Evolutionary conservation across 129 eudicot genomes (phyloP), one percentile per base, ranked within the genome.

Genomic region (Tagetes erecta): DNA sequence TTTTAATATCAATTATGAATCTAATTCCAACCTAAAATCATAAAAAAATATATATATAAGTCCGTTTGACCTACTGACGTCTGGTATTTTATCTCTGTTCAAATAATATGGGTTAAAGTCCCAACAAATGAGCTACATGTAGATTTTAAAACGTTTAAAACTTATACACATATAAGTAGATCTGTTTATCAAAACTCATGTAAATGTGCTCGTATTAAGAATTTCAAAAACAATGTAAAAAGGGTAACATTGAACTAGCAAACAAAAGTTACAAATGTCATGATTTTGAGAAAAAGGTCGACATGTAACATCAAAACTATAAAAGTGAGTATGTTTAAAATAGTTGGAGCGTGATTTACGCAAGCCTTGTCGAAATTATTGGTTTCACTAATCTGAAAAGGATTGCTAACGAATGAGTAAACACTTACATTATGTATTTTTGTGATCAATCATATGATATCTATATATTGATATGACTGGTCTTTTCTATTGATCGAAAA

Each of bases 1-100:
- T 65, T 14, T 7, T 3, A 40, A 40, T 37, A 64, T 64, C 45
- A 64, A 38, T 64, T 62, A 7, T 64, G 45, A 64, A 64, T 64
- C 70, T 13, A 6, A 64, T 64, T 40, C 47, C 69, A 67, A 42
- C 3, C 47, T 5, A 50, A 50, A 50, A 4, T 13, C 13, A 50
- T 27, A 40, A 3, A 40, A 4, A 40, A 3, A 39, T 39, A 40
- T 40, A 6, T 40, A 40, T 20, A 20, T 20, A 20, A 20, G 27
- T 20, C 27, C 27, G 27, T 20, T 20, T 20, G 27, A 20, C 27
- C 27, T 20, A 20, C 27, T 20, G 27, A 20, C 27, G 27, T 20
- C 27, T 20, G 27, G 27, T 20, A 20, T 20, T 20, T 20, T 20
- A 20, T 20, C 27, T 20, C 27, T 20, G 27, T 20, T 20, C 27